Evolutionary conservation across 2,329 filamentous ascomycete species (phyloP).

Genomic region (Exutisphaerella laricina): DNA sequence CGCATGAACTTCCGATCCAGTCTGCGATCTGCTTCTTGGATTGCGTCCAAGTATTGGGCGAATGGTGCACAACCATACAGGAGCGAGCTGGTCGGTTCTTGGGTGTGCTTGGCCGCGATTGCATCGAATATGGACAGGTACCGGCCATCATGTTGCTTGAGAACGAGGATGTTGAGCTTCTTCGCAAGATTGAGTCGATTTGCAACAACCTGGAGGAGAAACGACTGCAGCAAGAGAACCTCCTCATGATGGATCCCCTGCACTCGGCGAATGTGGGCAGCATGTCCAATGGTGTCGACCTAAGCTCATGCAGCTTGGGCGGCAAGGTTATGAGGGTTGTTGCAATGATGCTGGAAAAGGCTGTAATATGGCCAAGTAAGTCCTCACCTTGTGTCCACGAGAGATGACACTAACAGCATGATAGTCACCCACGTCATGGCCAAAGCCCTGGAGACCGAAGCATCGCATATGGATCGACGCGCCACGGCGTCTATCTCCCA

Average conservation of each 20-base stretch:
- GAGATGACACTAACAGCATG: slow-evolving; percentile 11
- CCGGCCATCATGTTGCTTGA: slow-evolving; percentile 86
- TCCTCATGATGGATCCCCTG: slow-evolving; percentile 47
- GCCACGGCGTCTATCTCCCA: slow-evolving; percentile 43
- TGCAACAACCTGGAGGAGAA: slow-evolving; percentile 72
- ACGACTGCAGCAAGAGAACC: slow-evolving; percentile 52
- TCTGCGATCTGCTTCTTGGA: slow-evolving; percentile 90
- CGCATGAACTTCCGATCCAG: slow-evolving; percentile 80
- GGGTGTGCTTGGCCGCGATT: slow-evolving; percentile 77
- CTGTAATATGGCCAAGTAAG: slow-evolving; percentile 87
- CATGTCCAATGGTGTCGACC: slow-evolving; percentile 37
- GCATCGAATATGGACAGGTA: slow-evolving; percentile 71
- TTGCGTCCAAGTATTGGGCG: slow-evolving; percentile 86
- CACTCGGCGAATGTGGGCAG: slow-evolving; percentile 32
- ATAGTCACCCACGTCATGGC: slow-evolving; percentile 65
- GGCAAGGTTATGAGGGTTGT: slow-evolving; percentile 79
- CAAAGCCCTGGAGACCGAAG: slow-evolving; percentile 59
- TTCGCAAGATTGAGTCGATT: slow-evolving; percentile 77
- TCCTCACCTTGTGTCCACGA: too few species aligned
- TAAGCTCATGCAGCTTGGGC: slow-evolving; percentile 65
- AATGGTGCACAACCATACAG: slow-evolving; percentile 91
- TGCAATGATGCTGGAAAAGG: slow-evolving; percentile 80
- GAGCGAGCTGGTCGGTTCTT: slow-evolving; percentile 88
- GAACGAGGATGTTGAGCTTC: slow-evolving; percentile 80
- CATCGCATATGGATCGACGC: slow-evolving; percentile 57